A percentile compares a stretch with the other conserved stretches of the same genome.
These are phyloP conservation scores for Oryza coarctata DNA, from an alignment of 176 grass and related monocot species.

Conservation along the genomic window DNA sequence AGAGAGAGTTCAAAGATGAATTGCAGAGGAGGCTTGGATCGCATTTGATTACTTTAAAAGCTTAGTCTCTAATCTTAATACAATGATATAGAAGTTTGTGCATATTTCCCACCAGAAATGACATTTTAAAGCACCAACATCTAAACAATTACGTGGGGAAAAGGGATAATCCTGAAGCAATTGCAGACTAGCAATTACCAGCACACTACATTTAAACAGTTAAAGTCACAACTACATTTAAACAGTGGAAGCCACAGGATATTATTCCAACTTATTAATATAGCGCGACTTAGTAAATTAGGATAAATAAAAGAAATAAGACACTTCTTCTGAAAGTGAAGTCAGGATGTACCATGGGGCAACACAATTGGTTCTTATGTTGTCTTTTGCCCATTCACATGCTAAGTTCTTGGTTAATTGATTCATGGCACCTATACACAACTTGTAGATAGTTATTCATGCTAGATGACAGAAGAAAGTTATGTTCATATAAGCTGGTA, in stretches of 20 bases:
- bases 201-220: background rate
- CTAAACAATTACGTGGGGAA: background rate
- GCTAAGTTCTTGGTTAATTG: constrained; percentile 51
- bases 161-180: background rate
- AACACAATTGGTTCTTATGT: constrained; percentile 46
- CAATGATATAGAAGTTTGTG: background rate
- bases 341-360: constrained; percentile 42
- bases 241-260: constrained; percentile 1
- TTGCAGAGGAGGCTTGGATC: background rate
- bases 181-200: background rate
- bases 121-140: background rate
- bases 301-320: background rate
- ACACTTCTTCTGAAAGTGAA: constrained; percentile 32
- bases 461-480: constrained; percentile 7
- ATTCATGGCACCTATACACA: constrained; percentile 49
- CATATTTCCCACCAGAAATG: background rate
- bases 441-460: background rate
- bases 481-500: background rate
- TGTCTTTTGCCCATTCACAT: constrained; percentile 55
- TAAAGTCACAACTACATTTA: background rate
- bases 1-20: background rate
- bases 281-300: background rate
- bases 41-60: background rate
- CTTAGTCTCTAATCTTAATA: background rate
- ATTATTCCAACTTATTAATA: background rate